Conservation (phyloP, 257 asterid genomes). For the Nicotiana paniculata region DNA sequence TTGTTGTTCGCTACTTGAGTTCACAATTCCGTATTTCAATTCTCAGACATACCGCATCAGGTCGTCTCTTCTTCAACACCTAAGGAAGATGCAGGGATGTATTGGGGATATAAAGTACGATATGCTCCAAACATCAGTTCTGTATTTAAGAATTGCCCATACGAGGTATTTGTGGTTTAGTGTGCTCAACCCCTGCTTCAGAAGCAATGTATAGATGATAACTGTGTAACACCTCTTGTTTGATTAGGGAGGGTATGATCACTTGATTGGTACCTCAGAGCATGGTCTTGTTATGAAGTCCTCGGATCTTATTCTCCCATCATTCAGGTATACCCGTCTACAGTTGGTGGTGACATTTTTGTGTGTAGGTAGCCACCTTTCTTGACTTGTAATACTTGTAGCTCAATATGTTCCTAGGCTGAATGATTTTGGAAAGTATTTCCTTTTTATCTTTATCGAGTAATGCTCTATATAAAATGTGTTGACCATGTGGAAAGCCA, state of each 20-base stretch:
- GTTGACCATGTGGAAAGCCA: background rate
- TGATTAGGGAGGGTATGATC: slow-evolving; percentile 79
- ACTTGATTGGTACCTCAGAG: slow-evolving; percentile 84
- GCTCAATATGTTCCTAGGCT: background rate
- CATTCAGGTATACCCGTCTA: slow-evolving; percentile 49
- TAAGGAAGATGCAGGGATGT: slow-evolving; percentile 64
- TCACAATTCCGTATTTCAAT: background rate
- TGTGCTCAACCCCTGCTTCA: background rate
- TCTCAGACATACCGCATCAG: slow-evolving; percentile 56
- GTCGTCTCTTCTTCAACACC: slow-evolving; percentile 81
- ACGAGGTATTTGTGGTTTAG: slow-evolving; percentile 39
- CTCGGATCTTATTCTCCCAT: slow-evolving; percentile 64
- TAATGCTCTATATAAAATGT: background rate
- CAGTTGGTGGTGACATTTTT: background rate
- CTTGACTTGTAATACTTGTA: background rate
- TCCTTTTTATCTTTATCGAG: background rate
- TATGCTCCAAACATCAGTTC: slow-evolving; percentile 87
- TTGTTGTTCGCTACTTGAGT: background rate
- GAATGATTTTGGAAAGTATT: background rate
- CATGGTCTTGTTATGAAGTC: slow-evolving; percentile 63
- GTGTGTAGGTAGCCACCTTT: background rate
- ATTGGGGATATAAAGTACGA: slow-evolving; percentile 91
- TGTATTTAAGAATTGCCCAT: slow-evolving; percentile 68
- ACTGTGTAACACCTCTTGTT: background rate
- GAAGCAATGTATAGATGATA: background rate